phyloP scores from a whole-genome alignment of 495 filamentous ascomycete genomes.

The Neurospora sublineolata region DNA sequence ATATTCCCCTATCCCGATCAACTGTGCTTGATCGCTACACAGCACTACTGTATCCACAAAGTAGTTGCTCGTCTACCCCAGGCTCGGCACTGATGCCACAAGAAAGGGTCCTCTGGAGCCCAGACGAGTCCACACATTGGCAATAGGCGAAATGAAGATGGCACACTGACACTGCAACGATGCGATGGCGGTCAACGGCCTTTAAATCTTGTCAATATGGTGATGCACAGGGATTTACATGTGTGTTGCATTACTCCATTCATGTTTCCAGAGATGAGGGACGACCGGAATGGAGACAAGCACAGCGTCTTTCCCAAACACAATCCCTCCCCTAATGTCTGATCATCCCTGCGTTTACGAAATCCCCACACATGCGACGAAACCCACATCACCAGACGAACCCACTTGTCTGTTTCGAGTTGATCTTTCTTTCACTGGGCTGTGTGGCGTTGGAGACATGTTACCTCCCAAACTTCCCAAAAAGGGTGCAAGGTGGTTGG shows the following conservation, averaged over 20 bases:
- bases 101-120: neutral
- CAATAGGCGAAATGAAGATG: neutral
- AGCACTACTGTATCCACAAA: too few species aligned
- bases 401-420: neutral
- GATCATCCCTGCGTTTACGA: neutral
- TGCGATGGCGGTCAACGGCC: neutral
- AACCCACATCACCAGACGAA: neutral
- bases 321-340: neutral
- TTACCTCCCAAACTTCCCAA: neutral
- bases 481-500: neutral
- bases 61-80: neutral
- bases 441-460: neutral
- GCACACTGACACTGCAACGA: neutral
- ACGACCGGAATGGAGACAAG: neutral
- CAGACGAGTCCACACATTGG: neutral
- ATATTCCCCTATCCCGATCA: neutral
- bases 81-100: neutral
- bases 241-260: neutral
- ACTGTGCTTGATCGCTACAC: too few species aligned
- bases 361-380: neutral
- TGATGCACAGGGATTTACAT: neutral
- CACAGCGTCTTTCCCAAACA: neutral
- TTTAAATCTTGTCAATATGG: neutral
- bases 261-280: neutral
- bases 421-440: neutral